phyloP scores from a whole-genome alignment of 441 rosid genomes.

The Syzygium syzygioides region DNA sequence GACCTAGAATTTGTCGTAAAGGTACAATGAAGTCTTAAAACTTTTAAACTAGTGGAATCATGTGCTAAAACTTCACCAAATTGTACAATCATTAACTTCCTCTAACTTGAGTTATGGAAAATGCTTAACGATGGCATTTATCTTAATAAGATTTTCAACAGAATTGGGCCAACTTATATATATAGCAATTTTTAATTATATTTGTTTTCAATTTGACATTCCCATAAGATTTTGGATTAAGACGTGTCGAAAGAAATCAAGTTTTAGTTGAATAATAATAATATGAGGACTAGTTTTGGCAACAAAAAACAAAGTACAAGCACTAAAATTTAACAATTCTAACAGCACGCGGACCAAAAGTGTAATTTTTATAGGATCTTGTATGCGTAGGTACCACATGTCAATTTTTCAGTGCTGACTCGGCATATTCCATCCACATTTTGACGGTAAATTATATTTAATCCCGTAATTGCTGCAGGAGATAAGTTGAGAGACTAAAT shows the following conservation, averaged over 20 bases:
- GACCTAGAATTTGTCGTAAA: background rate
- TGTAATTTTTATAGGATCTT: background rate
- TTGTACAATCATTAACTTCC: background rate
- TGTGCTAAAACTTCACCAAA: background rate
- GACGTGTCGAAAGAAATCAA: background rate
- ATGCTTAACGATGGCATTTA: background rate
- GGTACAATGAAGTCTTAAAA: accelerated
- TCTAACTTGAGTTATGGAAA: background rate
- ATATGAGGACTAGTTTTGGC: background rate
- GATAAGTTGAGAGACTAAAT: background rate
- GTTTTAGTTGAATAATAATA: background rate
- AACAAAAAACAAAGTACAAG: background rate
- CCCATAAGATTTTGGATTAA: background rate
- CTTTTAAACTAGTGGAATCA: background rate
- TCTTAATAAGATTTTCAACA: background rate
- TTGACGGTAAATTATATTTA: background rate
- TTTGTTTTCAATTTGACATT: background rate
- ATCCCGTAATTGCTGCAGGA: background rate
- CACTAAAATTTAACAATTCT: background rate
- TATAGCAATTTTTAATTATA: background rate
- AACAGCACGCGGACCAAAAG: background rate
- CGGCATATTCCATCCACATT: background rate
- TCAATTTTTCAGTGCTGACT: background rate
- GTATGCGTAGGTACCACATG: background rate
- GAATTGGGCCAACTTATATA: background rate